Conservation (phyloP, 768 basidiomycete species). For the Ephemerocybe angulata region DNA sequence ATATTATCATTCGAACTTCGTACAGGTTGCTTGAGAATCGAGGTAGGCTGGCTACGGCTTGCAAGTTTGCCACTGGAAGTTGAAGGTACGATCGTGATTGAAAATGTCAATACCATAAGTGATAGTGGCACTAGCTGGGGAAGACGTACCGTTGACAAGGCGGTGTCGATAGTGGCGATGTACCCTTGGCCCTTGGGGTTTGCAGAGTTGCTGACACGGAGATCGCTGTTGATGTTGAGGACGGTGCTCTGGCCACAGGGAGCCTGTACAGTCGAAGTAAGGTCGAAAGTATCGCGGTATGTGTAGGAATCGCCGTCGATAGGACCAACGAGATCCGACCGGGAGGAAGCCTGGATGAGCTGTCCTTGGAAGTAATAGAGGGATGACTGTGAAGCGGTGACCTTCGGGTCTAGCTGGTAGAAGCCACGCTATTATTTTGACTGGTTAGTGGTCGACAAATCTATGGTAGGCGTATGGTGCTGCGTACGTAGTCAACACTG, state of each 20-base stretch:
- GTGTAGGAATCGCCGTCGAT: constrained; percentile 18
- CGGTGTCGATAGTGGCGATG: constrained; percentile 7
- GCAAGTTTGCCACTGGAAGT: constrained; percentile 18
- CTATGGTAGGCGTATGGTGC: no score
- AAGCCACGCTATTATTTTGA: constrained; percentile 18
- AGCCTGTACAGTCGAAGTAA: constrained; percentile 15
- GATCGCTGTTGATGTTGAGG: constrained; percentile 20
- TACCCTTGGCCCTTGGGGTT: constrained; percentile 20
- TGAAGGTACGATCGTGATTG: constrained; percentile 15
- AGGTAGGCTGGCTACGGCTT: neutral
- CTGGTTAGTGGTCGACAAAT: no score
- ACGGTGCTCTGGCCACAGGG: no score
- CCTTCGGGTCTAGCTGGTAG: constrained; percentile 23
- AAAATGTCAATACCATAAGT: constrained; percentile 10
- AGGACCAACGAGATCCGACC: constrained; percentile 18
- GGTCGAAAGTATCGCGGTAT: constrained; percentile 23
- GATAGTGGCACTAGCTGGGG: neutral
- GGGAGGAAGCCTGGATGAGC: constrained; percentile 15
- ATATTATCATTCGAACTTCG: neutral
- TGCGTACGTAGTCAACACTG: constrained; percentile 20
- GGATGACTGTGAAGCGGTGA: constrained; percentile 21
- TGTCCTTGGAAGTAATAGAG: constrained; percentile 25
- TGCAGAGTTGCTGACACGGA: constrained; percentile 17
- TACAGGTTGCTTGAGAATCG: no score
- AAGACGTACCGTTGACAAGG: neutral